These are phyloP conservation scores for Solanum pennellii DNA, from an alignment of 257 asterid species.

Conservation along the genomic window DNA sequence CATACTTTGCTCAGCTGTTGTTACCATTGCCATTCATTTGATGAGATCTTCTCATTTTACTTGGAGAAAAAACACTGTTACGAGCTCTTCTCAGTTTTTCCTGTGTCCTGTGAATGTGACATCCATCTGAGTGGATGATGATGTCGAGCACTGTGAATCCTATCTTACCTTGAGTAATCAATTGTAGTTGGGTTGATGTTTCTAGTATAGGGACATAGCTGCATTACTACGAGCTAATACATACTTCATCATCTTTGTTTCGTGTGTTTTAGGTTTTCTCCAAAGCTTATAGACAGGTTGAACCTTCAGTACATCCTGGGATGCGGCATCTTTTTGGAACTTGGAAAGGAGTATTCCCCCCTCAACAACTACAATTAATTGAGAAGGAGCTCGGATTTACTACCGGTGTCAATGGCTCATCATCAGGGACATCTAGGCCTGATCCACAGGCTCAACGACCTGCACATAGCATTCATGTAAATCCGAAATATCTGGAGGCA, in stretches of 20 bases:
- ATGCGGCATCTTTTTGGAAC: conserved; percentile 97
- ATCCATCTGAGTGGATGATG: not conserved
- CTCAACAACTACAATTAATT: conserved; percentile 62
- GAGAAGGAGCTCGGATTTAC: conserved; percentile 80
- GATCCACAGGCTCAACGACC: conserved; percentile 75
- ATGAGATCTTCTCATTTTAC: not conserved
- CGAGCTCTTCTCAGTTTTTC: not conserved
- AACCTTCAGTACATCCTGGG: conserved; percentile 59
- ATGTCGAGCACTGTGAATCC: not conserved
- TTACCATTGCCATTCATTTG: not conserved
- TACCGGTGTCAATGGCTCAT: conserved; percentile 49
- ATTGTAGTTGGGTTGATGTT: not conserved
- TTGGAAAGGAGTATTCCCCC: conserved; percentile 86
- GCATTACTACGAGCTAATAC: not conserved
- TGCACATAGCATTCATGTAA: conserved; percentile 79
- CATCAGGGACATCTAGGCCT: conserved; percentile 35
- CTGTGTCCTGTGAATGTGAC: not conserved
- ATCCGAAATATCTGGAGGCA: conserved; percentile 89
- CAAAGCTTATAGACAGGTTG: conserved; percentile 80
- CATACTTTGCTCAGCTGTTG: not conserved
- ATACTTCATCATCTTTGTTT: not conserved
- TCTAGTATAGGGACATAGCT: not conserved
- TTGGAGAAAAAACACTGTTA: not conserved
- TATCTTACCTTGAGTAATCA: not conserved
- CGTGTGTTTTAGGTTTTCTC: conserved; percentile 54